These are phyloP conservation scores for Dendrobium chrysotoxum DNA, from an alignment of 106 monocot species.

Conservation along the genomic window DNA sequence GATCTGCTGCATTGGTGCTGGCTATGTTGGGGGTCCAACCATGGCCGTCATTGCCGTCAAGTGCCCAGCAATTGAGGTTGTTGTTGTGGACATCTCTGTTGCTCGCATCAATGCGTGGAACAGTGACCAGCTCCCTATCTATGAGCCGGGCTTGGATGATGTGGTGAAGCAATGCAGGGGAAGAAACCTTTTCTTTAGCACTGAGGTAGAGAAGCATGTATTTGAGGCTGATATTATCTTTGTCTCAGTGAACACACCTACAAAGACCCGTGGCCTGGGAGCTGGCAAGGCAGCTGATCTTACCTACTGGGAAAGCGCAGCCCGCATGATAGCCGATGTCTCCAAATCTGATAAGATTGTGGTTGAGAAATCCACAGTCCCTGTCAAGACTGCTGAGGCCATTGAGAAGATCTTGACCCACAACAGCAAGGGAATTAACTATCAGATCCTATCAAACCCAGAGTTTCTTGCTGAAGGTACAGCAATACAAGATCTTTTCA, in stretches of 20 bases:
- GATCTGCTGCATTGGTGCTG: constrained; percentile 32
- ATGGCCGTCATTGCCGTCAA: constrained; percentile 29
- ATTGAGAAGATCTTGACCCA: constrained; percentile 26
- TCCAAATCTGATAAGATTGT: constrained; percentile 25
- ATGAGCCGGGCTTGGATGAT: constrained; percentile 24
- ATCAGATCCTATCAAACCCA: constrained; percentile 24
- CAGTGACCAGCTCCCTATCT: constrained; percentile 24
- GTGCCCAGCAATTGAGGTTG: constrained; percentile 17
- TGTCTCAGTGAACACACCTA: constrained; percentile 24
- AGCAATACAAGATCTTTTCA: constrained; percentile 32
- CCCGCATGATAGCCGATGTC: constrained; percentile 27
- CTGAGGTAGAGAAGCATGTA: constrained; percentile 20
- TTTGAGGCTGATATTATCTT: constrained; percentile 24
- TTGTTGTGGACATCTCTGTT: constrained; percentile 22
- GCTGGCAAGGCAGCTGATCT: constrained; percentile 26
- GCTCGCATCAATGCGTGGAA: constrained; percentile 24
- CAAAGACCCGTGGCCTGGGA: constrained; percentile 23
- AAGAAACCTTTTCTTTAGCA: constrained; percentile 26
- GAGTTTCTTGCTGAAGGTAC: constrained; percentile 29
- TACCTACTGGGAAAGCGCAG: constrained; percentile 26
- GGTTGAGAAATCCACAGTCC: constrained; percentile 27
- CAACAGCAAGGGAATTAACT: constrained; percentile 28
- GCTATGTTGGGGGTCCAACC: constrained; percentile 25
- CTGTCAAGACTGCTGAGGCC: constrained; percentile 23
- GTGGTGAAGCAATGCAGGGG: constrained; percentile 23